Conservation (phyloP, 1,284 basidiomycete genomes). For the Ustilago curta region DNA sequence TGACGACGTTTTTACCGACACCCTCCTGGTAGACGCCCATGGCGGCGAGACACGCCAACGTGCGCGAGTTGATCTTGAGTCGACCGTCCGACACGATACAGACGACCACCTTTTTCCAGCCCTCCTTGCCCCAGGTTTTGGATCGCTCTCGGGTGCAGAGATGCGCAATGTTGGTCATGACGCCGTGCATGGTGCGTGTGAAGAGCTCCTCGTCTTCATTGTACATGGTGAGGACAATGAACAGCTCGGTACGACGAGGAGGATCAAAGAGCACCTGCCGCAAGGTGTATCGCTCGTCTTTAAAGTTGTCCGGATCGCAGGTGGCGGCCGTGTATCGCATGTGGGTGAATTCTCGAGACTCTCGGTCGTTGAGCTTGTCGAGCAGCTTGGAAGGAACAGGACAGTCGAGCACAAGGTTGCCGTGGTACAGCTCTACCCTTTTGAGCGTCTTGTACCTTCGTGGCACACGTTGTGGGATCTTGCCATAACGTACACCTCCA, state of each 20-base stretch:
- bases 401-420: constrained; percentile 67
- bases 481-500: constrained; percentile 57
- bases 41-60: constrained; percentile 85
- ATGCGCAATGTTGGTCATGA: constrained; percentile 71
- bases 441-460: constrained; percentile 66
- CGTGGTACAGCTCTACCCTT: constrained; percentile 65
- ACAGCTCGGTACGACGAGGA: constrained; percentile 64
- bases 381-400: constrained; percentile 63
- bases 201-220: constrained; percentile 63
- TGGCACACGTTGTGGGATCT: constrained; percentile 64
- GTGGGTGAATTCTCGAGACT: constrained; percentile 84
- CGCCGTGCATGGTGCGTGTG: constrained; percentile 66
- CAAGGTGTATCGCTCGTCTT: constrained; percentile 71
- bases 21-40: constrained; percentile 92
- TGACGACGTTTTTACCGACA: constrained; percentile 89
- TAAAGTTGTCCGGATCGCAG: constrained; percentile 83
- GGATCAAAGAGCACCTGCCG: constrained; percentile 65
- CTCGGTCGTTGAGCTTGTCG: constrained; percentile 79
- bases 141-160: constrained; percentile 83
- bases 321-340: constrained; percentile 72
- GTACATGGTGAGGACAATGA: constrained; percentile 68
- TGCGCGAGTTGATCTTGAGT: constrained; percentile 89
- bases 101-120: constrained; percentile 85
- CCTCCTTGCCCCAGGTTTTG: constrained; percentile 94
- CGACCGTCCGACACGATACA: constrained; percentile 91